A percentile compares a stretch with the other conserved stretches of the same genome.
Evolutionary conservation across 305 asterid genomes (phyloP).

Genomic region (Vinca major): DNA sequence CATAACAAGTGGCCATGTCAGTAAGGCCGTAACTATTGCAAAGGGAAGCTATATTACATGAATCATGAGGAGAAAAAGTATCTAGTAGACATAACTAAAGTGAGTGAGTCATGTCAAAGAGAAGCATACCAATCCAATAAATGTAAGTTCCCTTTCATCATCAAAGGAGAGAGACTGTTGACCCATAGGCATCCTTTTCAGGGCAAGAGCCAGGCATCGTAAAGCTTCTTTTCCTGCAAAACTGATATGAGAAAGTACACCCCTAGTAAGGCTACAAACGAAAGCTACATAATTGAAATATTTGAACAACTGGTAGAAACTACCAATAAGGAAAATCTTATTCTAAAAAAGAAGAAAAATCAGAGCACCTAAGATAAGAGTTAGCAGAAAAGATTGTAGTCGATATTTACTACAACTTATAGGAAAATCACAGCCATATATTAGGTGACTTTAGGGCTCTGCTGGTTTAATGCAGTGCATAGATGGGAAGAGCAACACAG

Average conservation of each 20-base stretch:
- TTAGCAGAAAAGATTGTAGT: too few species aligned
- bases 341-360: not conserved
- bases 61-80: not conserved
- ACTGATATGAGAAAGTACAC: constrained; percentile 31
- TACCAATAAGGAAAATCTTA: not conserved
- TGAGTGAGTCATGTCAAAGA: constrained; percentile 29
- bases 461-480: not conserved
- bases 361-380: not conserved
- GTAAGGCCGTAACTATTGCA: not conserved
- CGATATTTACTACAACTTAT: not conserved
- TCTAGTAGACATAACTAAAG: constrained; percentile 11
- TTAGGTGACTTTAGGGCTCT: not conserved
- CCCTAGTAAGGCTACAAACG: constrained; percentile 15
- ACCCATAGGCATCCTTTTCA: constrained; percentile 87
- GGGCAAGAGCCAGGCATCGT: constrained; percentile 90
- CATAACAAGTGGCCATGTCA: not conserved
- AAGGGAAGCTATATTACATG: not conserved
- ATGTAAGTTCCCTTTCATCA: constrained; percentile 92
- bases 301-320: not conserved
- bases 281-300: not conserved
- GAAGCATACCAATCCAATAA: constrained; percentile 99
- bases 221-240: constrained; percentile 96
- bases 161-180: constrained; percentile 71
- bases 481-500: not conserved
- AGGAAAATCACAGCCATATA: not conserved